phyloP scores from a whole-genome alignment of 129 eudicot species.

The Logfia minima region DNA sequence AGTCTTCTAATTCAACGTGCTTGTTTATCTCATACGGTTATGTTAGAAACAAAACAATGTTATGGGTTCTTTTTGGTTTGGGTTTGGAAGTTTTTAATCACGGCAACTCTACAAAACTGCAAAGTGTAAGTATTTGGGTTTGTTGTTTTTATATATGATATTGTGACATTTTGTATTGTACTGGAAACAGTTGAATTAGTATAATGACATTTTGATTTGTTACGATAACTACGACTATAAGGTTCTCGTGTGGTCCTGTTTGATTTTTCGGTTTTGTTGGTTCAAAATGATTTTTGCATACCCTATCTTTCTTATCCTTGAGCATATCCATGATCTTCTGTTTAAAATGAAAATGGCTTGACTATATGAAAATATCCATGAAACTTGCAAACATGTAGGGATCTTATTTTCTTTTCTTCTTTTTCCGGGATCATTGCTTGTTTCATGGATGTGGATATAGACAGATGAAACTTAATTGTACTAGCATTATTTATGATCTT shows the following conservation, averaged over 20 bases:
- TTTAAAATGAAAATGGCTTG: not conserved
- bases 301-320: not conserved
- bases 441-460: not conserved
- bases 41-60: constrained; percentile 15
- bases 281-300: not conserved
- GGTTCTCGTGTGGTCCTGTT: not conserved
- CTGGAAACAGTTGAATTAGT: not conserved
- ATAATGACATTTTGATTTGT: not conserved
- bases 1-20: constrained; percentile 24
- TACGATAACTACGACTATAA: not conserved
- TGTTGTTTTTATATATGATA: constrained; percentile 15
- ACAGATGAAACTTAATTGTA: not conserved
- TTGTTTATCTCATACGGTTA: constrained; percentile 14
- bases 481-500: too few relatives aligned
- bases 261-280: not conserved
- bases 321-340: not conserved
- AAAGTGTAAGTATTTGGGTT: constrained; percentile 37
- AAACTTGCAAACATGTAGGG: not conserved
- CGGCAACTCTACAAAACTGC: constrained; percentile 19
- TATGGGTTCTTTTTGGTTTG: constrained; percentile 20
- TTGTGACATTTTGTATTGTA: constrained; percentile 12
- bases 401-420: not conserved
- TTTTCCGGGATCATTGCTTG: not conserved
- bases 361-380: not conserved
- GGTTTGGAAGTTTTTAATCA: constrained; percentile 22